phyloP scores from a whole-genome alignment of 768 basidiomycete species.

The Boletus rubescentipes region DNA sequence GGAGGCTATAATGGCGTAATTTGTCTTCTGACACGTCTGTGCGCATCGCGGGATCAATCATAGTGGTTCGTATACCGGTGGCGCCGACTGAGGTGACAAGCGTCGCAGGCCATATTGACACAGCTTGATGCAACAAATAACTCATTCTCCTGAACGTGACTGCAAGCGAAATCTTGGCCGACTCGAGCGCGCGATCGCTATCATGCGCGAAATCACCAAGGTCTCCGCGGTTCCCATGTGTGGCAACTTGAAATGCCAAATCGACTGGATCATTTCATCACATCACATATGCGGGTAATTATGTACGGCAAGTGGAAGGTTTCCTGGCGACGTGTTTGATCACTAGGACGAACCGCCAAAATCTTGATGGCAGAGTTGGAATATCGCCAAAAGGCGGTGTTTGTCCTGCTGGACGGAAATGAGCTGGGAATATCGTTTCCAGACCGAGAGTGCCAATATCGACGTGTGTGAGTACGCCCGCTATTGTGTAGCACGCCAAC shows the following conservation, averaged over 20 bases:
- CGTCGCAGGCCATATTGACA: neutral
- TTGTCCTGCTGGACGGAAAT: neutral
- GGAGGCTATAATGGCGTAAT: neutral
- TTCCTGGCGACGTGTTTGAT: conserved; percentile 5
- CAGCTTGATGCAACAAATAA: neutral
- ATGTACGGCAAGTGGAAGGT: conserved; percentile 5
- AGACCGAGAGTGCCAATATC: neutral
- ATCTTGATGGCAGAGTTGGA: neutral
- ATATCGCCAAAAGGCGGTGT: conserved; percentile 8
- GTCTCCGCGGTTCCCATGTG: conserved; percentile 11
- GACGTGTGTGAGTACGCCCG: neutral
- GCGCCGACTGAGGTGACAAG: neutral
- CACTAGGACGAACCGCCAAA: neutral
- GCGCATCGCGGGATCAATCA: conserved; percentile 14
- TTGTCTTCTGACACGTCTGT: conserved; percentile 6
- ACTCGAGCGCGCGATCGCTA: neutral
- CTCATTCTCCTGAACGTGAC: neutral
- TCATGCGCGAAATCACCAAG: conserved; percentile 1
- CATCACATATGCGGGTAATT: neutral
- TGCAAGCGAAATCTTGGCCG: neutral
- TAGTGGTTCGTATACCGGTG: neutral
- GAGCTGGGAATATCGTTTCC: neutral
- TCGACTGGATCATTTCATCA: neutral
- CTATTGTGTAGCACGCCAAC: neutral
- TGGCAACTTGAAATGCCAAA: neutral